A percentile compares a stretch with the other conserved stretches of the same genome.
Conservation (phyloP, 768 basidiomycete species). For the Pholiota microspora region DNA sequence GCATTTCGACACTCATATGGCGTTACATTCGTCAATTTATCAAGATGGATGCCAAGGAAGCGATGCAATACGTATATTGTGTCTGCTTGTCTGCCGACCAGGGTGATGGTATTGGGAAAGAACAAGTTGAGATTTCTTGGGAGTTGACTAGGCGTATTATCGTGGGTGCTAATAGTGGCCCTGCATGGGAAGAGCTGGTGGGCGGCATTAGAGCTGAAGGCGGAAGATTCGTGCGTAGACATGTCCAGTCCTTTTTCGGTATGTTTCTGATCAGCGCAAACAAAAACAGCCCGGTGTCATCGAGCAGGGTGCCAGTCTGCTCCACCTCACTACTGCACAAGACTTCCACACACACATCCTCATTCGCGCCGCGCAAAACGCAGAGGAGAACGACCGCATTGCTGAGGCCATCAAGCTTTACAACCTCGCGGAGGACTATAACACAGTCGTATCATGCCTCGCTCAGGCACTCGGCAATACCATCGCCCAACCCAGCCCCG, state of each 20-base stretch:
- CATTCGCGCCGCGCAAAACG: slow-evolving; percentile 75
- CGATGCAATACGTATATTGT: slow-evolving; percentile 92
- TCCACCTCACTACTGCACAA: slow-evolving; percentile 63
- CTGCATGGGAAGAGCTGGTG: slow-evolving; percentile 89
- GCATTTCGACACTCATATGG: slow-evolving; percentile 84
- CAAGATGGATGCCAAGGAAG: slow-evolving; percentile 90
- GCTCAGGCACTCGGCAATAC: slow-evolving; percentile 86
- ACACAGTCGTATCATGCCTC: slow-evolving; percentile 83
- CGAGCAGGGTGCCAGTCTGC: slow-evolving; percentile 76
- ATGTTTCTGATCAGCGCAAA: background rate
- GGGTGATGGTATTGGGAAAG: slow-evolving; percentile 64
- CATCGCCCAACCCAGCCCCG: slow-evolving; percentile 58
- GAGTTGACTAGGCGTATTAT: slow-evolving; percentile 78
- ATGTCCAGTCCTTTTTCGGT: background rate
- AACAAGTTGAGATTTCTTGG: slow-evolving; percentile 82
- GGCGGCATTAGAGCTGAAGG: slow-evolving; percentile 92
- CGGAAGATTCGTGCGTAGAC: slow-evolving; percentile 72
- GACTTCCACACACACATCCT: slow-evolving; percentile 85
- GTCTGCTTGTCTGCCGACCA: slow-evolving; percentile 79
- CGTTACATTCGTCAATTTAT: slow-evolving; percentile 92
- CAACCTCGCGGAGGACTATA: slow-evolving; percentile 90
- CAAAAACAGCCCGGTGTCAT: slow-evolving; percentile 73
- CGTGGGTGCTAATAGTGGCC: slow-evolving; percentile 72
- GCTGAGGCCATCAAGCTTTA: slow-evolving; percentile 94
- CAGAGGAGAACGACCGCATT: slow-evolving; percentile 80